These are phyloP conservation scores for Phytopythium chamaehyphon DNA, from an alignment of 352 stramenopile species.

Conservation along the genomic window DNA sequence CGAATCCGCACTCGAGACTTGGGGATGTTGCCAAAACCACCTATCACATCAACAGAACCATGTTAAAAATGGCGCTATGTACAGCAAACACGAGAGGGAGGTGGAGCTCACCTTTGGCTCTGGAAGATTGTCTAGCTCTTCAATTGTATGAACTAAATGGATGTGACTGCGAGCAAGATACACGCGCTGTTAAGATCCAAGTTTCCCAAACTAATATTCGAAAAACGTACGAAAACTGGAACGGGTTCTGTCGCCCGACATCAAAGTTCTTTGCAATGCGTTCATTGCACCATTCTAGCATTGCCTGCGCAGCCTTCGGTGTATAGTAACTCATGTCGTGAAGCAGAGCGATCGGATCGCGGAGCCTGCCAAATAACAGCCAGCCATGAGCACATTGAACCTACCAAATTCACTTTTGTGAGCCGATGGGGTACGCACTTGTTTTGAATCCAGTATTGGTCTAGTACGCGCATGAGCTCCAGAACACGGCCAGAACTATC, in stretches of 20 bases:
- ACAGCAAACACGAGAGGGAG: too few species aligned
- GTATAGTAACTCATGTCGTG: slow-evolving; percentile 90
- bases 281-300: slow-evolving; percentile 90
- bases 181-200: neutral
- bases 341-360: slow-evolving; percentile 80
- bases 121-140: slow-evolving; percentile 82
- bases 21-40: slow-evolving; percentile 81
- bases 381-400: neutral
- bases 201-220: neutral
- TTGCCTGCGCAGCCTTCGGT: slow-evolving; percentile 81
- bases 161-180: slow-evolving; percentile 47
- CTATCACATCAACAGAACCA: slow-evolving; percentile 8
- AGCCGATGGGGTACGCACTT: slow-evolving; percentile 39
- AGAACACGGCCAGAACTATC: slow-evolving; percentile 93
- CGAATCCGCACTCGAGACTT: slow-evolving; percentile 76
- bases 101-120: slow-evolving; percentile 64
- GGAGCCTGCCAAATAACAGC: slow-evolving; percentile 35
- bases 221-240: slow-evolving; percentile 78
- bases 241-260: slow-evolving; percentile 82
- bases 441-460: slow-evolving; percentile 95
- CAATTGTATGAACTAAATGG: slow-evolving; percentile 80
- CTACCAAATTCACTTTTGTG: slow-evolving; percentile 2
- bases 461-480: slow-evolving; percentile 93
- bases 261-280: slow-evolving; percentile 90
- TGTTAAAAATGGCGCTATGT: slow-evolving; percentile 3